A percentile compares a stretch with the other conserved stretches of the same genome.
Conservation (phyloP, 2,329 filamentous ascomycete species). For the Magnaporthiopsis rhizophila region DNA sequence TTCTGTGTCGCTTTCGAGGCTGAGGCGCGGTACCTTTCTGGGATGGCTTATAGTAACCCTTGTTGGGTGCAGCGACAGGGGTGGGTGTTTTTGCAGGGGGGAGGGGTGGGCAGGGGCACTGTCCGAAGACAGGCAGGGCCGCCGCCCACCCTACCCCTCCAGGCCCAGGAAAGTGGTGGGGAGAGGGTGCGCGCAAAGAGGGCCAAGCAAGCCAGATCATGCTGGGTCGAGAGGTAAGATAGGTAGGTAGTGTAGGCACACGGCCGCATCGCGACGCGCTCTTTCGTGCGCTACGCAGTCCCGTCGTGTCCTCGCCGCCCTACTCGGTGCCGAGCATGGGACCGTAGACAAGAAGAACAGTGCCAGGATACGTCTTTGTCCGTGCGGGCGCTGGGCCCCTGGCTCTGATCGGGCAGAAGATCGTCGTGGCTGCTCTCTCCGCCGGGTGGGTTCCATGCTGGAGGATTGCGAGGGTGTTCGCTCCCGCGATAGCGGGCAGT, state of each 20-base stretch:
- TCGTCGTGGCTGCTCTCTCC: not conserved
- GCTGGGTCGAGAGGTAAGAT: not conserved
- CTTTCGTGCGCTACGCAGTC: not conserved
- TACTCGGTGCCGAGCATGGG: not conserved
- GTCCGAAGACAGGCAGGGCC: not conserved
- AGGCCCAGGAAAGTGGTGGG: not conserved
- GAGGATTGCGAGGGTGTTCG: not conserved
- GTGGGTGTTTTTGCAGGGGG: not conserved
- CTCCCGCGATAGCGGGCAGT: not conserved
- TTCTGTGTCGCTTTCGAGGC: not conserved
- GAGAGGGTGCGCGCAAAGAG: not conserved
- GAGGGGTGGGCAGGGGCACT: not conserved
- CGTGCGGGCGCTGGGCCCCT: not conserved
- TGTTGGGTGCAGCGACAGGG: not conserved
- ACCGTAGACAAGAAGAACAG: not conserved
- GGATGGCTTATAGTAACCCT: not conserved
- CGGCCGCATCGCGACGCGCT: not conserved
- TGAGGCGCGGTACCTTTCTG: not conserved
- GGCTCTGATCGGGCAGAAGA: not conserved
- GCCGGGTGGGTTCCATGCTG: not conserved
- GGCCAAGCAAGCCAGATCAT: not conserved
- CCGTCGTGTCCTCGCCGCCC: not conserved
- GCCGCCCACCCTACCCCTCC: not conserved
- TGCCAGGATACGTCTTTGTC: not conserved
- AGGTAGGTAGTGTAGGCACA: not conserved